Evolutionary conservation across 495 filamentous ascomycete species (phyloP).

Genomic region (Hypoxylon subgilvum): DNA sequence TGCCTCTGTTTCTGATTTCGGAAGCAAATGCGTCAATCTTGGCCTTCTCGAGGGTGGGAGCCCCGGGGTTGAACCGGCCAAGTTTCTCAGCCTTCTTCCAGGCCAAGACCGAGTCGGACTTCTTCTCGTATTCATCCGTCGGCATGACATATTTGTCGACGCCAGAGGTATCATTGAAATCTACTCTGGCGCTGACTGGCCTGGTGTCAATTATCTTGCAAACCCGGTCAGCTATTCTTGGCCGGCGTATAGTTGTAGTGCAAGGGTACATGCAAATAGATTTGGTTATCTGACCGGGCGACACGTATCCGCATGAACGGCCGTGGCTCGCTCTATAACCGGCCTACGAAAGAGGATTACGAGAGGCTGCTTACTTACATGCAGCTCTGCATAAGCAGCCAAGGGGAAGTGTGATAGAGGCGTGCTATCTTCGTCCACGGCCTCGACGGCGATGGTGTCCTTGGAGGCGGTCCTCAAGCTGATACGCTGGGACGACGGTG

Average conservation of each 20-base stretch:
- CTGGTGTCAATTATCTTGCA: slow-evolving; percentile 79
- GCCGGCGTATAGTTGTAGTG: slow-evolving; percentile 8
- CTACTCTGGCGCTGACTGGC: slow-evolving; percentile 70
- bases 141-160: slow-evolving; percentile 89
- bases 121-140: slow-evolving; percentile 77
- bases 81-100: slow-evolving; percentile 93
- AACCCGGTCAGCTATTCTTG: slow-evolving; percentile 17
- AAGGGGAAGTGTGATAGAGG: slow-evolving; percentile 67
- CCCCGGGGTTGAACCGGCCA: slow-evolving; percentile 90
- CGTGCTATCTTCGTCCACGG: slow-evolving; percentile 70
- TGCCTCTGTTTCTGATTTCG: slow-evolving; percentile 71
- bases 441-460: slow-evolving; percentile 62
- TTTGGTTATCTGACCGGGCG: slow-evolving; percentile 5
- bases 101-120: slow-evolving; percentile 82
- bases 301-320: slow-evolving; percentile 25
- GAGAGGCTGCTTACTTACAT: slow-evolving; percentile 61
- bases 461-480: slow-evolving; percentile 64
- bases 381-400: slow-evolving; percentile 74
- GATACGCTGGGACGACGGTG: slow-evolving; percentile 78
- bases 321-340: slow-evolving; percentile 5
- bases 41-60: slow-evolving; percentile 70
- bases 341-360: slow-evolving; percentile 2
- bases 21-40: slow-evolving; percentile 68
- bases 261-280: slow-evolving; percentile 2
- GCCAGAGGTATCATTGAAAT: slow-evolving; percentile 77